Conservation (phyloP, 495 filamentous ascomycete species). For the Diplogelasinospora grovesii region DNA sequence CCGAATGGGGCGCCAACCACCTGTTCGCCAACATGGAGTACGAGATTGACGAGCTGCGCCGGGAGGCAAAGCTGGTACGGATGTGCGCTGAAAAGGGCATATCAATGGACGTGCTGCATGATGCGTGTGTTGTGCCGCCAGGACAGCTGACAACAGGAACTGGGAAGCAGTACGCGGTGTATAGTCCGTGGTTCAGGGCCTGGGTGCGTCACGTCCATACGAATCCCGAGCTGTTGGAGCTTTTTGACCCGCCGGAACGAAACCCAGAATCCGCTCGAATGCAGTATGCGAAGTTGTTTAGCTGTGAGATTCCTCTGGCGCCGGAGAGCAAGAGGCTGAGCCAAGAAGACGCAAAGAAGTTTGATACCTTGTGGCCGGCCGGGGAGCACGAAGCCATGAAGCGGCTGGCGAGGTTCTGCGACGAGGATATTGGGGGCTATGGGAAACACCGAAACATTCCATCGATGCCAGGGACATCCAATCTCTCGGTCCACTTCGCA, state of each 20-base stretch:
- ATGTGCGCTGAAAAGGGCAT: conserved; percentile 54
- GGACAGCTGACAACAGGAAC: conserved; percentile 54
- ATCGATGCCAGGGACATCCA: conserved; percentile 54
- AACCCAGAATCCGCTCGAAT: conserved; percentile 54
- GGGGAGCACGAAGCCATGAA: conserved; percentile 70
- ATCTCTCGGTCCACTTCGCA: conserved; percentile 74
- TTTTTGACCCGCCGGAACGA: conserved; percentile 49
- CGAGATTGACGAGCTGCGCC: conserved; percentile 68
- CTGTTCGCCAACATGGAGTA: conserved; percentile 69
- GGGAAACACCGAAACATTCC: conserved; percentile 55
- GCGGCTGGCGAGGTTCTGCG: conserved; percentile 63
- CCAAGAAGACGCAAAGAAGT: conserved; percentile 50
- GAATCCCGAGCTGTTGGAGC: conserved; percentile 57
- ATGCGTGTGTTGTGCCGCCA: conserved; percentile 76
- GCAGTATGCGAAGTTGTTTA: conserved; percentile 54
- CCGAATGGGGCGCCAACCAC: conserved; percentile 69
- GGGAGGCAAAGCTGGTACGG: conserved; percentile 62
- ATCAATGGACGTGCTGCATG: conserved; percentile 59
- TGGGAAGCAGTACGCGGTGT: conserved; percentile 78
- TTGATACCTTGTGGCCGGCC: conserved; percentile 61
- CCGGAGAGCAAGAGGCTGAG: conserved; percentile 60
- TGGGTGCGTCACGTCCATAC: conserved; percentile 69
- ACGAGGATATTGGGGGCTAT: conserved; percentile 57
- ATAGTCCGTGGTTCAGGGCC: conserved; percentile 70
- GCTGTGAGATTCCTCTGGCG: conserved; percentile 51